Evolutionary conservation across 208 protist species (phyloP), one percentile per base, ranked within the genome.

Genomic region (Acanthamoeba triangularis): DNA sequence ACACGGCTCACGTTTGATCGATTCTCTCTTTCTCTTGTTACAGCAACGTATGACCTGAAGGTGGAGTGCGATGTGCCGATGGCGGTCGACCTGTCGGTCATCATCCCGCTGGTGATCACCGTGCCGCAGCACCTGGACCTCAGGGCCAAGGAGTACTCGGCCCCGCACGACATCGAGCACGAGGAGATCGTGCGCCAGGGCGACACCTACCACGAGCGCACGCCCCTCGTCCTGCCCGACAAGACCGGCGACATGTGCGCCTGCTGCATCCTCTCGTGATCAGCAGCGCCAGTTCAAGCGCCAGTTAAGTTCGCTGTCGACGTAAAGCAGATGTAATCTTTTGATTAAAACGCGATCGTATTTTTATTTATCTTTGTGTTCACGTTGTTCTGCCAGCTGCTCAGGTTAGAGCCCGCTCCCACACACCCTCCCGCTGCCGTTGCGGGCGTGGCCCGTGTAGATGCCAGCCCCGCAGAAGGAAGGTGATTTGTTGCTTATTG

Each of bases 21-120:
- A 56, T 6, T 63, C 56, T 10, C 56, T 4, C 56, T 63, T 80
- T 16, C 72, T 14, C 41, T 30, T 16, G 25, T 59, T 88, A 10
- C 47, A 88, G 87, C 33, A 5, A 52, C 61, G 16, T 93, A 93
- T 59, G 47, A 67, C 10, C 52, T 93, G 56, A 93, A 93, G 61
- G 87, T 93, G 3, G 87, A 93, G 59, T 93, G 87, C 63, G 87
- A 93, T n/a, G 87, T 93, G 87, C 87, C 87, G 61, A 93, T 93
- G 87, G 87, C 87, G 13, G 87, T 93, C 61, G 87, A 93, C 20
- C n/a, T 93, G 30, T 28, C 56, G 11, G 23, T 93, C 35, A 28
- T 74, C 23, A 28, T 93, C 18, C 87, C 87, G 37, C 33, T 93
- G 0, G 44, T 93, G 18, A 52, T 93, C 37, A 93, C 87, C 23